A percentile compares a stretch with the other conserved stretches of the same genome.
Evolutionary conservation across 352 stramenopile genomes (phyloP).

Genomic region (Pythium phragmitis): DNA sequence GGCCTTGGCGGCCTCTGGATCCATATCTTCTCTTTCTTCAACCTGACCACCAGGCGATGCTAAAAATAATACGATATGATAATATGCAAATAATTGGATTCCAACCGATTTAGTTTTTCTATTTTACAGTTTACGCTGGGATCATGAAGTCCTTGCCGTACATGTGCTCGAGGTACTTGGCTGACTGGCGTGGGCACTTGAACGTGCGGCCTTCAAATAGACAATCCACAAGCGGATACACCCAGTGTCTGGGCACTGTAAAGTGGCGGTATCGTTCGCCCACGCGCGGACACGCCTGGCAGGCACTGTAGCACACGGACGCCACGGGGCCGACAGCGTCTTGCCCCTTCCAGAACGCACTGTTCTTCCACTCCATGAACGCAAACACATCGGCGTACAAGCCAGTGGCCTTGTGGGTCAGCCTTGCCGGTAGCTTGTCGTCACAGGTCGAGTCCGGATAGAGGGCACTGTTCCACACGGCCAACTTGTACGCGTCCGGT

Average conservation of each 20-base stretch:
- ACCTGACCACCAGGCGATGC: not conserved
- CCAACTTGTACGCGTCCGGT: constrained; percentile 20
- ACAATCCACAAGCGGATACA: constrained; percentile 32
- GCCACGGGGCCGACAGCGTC: constrained; percentile 23
- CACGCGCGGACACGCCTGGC: constrained; percentile 19
- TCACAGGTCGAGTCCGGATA: constrained; percentile 23
- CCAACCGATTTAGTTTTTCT: not conserved
- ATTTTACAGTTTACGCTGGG: not conserved
- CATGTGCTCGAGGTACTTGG: constrained; percentile 31
- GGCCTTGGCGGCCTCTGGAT: not conserved
- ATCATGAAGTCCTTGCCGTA: constrained; percentile 27
- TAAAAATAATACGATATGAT: not conserved
- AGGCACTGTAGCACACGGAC: constrained; percentile 27
- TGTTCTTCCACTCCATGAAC: constrained; percentile 26
- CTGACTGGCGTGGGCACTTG: constrained; percentile 26
- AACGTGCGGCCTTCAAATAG: constrained; percentile 24
- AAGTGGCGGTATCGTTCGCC: constrained; percentile 12
- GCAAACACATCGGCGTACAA: constrained; percentile 37
- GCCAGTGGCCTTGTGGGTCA: constrained; percentile 28
- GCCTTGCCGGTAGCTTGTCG: constrained; percentile 24
- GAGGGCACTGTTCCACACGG: constrained; percentile 25
- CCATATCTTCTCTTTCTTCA: not conserved
- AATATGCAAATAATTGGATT: not conserved
- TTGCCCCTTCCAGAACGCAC: not conserved
- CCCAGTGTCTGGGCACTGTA: constrained; percentile 25